phyloP scores from a whole-genome alignment of 495 filamentous ascomycete species.

The Massariosphaeria phaeospora region DNA sequence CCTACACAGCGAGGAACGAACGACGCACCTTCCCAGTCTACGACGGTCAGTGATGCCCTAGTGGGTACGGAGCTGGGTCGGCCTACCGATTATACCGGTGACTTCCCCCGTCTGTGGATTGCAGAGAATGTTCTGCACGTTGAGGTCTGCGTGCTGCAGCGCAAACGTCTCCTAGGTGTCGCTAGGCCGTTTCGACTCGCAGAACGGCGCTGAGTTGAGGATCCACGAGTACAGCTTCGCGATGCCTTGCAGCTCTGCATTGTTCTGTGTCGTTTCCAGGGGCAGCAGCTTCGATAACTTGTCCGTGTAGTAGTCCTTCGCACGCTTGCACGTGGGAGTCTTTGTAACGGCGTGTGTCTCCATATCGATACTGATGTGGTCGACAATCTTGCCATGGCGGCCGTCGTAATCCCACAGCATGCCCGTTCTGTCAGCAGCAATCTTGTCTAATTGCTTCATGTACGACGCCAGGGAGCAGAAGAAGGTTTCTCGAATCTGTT shows the following conservation, averaged over 20 bases:
- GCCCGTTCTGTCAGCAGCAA: background rate
- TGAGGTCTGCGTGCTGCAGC: conserved; percentile 7
- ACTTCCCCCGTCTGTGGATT: conserved; percentile 3
- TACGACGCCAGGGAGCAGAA: background rate
- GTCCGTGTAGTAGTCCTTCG: background rate
- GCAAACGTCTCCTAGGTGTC: conserved; percentile 3
- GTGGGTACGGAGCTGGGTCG: no score
- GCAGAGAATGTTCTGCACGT: conserved; percentile 14
- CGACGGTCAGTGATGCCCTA: no score
- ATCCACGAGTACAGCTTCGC: no score
- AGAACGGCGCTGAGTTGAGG: no score
- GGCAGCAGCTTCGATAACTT: background rate
- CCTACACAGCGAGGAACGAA: conserved; percentile 8
- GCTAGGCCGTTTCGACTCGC: no score
- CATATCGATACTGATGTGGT: background rate
- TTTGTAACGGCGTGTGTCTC: background rate
- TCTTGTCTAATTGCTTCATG: background rate
- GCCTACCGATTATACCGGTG: conserved; percentile 9
- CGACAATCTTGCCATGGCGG: background rate
- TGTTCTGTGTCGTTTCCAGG: no score
- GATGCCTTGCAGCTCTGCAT: no score
- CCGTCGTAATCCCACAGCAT: background rate
- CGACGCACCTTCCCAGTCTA: background rate
- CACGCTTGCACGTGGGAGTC: background rate
- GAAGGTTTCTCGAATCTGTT: background rate